Evolutionary conservation across 1,284 basidiomycete species (phyloP), one percentile per base, ranked within the genome.

Genomic region (Ustilago loliicola): DNA sequence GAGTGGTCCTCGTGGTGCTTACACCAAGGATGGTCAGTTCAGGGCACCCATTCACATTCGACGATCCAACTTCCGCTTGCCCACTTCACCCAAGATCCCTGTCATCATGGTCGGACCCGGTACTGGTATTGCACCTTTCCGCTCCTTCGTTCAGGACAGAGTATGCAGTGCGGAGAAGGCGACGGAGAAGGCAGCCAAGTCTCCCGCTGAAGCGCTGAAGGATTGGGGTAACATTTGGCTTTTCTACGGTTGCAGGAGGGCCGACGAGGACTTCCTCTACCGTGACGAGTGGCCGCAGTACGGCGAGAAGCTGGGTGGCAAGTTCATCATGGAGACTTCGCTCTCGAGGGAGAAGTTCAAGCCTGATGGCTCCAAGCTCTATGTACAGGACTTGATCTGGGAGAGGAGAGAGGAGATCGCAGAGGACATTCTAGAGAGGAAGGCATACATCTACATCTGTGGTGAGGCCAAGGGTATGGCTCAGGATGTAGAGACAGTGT

Each of bases 101-200:
- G 93, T 99, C 66, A 95, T 99, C 87, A 98, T 99, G 96, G 91
- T 99, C 86, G 96, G 96, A 61, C 96, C 96, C 67, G 96, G 96
- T 65, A 98, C 96, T 72, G 95, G 96, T 63, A 95, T 99, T 61
- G 96, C 96, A 38, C 96, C 96, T 19, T 99, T 99, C 94, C 93
- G 96, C 71, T 95, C 95, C 1, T 99, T 99, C 87, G 91, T 99
- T 8, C 97, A 99, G 88, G 96, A 99, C 87, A 94, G 96, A 80
- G 92, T 99, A 38, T 95, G 95, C 13, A 91, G 97, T 51, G 96
- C 96, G 17, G 92, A 94, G 75, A 94, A 94, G 82, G 94, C 95
- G 1, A 90, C 94, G 68, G 95, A 95, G 84, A 98, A 97, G 90
- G 34, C 70, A 9, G 89, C 91, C 9, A 93, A 96, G 77, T 95